These are phyloP conservation scores for Zygosaccharomyces sapae DNA, from an alignment of 1,139 yeast genomes.

Conservation along the genomic window DNA sequence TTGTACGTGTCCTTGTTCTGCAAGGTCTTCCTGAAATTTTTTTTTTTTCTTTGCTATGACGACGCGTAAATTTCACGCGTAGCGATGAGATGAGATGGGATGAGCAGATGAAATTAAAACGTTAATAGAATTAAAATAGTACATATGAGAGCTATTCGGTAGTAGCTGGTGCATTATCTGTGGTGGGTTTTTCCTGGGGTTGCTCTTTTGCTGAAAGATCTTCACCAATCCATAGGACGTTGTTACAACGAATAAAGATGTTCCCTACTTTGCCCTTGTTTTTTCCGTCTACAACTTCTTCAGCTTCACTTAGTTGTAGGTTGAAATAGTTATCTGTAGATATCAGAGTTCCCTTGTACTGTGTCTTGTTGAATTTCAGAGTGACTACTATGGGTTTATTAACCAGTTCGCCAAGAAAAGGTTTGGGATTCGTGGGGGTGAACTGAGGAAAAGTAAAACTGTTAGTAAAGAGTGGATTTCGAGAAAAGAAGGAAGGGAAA, in stretches of 20 bases:
- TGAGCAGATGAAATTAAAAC: background rate
- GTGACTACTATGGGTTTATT: conserved; percentile 72
- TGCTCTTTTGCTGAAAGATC: conserved; percentile 17
- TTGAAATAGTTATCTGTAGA: conserved; percentile 95
- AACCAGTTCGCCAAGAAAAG: conserved; percentile 72
- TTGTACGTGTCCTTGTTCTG: conserved; percentile 3
- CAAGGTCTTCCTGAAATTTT: background rate
- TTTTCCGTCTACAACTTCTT: conserved; percentile 53
- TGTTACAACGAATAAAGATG: conserved; percentile 79
- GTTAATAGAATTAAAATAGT: background rate
- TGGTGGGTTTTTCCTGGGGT: background rate
- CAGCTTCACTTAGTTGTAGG: conserved; percentile 66
- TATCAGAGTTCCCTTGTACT: conserved; percentile 73
- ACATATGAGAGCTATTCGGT: background rate
- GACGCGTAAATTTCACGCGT: background rate
- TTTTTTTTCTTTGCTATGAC: background rate
- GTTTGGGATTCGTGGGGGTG: conserved; percentile 88
- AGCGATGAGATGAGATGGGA: background rate
- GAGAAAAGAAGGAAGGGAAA: no score
- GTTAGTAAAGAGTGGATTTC: background rate
- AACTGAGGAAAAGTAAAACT: conserved; percentile 39
- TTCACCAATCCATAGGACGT: conserved; percentile 62
- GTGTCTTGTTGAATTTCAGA: conserved; percentile 89
- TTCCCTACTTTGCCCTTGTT: conserved; percentile 68
- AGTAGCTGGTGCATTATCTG: background rate